Evolutionary conservation across 257 asterid genomes (phyloP), one percentile per base, ranked within the genome.

Genomic region (Solanum sitiens): DNA sequence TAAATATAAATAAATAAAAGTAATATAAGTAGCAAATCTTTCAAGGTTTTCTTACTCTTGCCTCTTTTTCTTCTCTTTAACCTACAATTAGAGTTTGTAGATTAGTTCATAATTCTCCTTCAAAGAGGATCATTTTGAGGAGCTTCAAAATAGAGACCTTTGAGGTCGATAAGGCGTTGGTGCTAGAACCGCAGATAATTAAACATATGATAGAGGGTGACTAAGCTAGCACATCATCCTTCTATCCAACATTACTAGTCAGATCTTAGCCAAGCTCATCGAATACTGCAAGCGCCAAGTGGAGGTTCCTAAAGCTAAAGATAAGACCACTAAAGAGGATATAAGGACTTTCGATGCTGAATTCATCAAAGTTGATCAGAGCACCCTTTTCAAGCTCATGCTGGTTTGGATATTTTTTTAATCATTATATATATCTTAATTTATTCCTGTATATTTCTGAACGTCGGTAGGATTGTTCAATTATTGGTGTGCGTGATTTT

Each of bases 201-300:
- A 91, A 89, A 77, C 90, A 90, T 88, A 87, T 93, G 89, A 90
- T 93, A 20, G 94, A 92, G 84, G 95, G 92, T 59, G 83, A 76
- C 8, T 91, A 94, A 35, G 91, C 91, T 16, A 92, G 90, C 84
- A 65, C 72, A 8, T 1, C 77, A 92, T 93, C 86, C 93, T 93
- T 0, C 35, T 93, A 5, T 91, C 92, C 11, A 91, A 92, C 87
- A 94, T 92, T 50, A 89, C 91, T 32, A 72, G 92, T 13, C 86
- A 67, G 82, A 86, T 91, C 44, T 83, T 93, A 18, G 84, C 93
- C 2, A 93, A 89, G 89, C 92, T 93, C n/a, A 92, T 92, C 40
- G 91, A 91, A 80, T 93, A 92, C 89, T 35, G 5, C 37, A 35
- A 35, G 37, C 5, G 37, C 7, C 37, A 35, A 35, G 37, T 35